Evolutionary conservation across 2,329 filamentous ascomycete genomes (phyloP).

Genomic region (Trichoderma oligosporum): DNA sequence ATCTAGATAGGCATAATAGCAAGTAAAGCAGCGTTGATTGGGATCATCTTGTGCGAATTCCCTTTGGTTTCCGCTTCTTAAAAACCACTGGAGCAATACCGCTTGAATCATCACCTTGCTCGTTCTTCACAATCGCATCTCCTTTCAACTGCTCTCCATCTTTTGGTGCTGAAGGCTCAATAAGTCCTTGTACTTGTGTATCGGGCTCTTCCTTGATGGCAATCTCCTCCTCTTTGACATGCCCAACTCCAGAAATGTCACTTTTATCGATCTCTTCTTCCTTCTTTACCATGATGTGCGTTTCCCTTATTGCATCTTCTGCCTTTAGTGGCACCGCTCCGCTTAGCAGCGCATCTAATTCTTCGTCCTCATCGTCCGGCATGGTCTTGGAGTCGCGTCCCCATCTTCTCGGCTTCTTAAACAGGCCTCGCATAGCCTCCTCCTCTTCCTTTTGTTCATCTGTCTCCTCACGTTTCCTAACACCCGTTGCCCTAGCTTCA

Average conservation of each 20-base stretch:
- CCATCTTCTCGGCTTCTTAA: slow-evolving; percentile 57
- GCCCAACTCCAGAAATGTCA: slow-evolving; percentile 20
- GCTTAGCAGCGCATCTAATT: slow-evolving; percentile 60
- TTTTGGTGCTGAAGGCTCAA: neutral
- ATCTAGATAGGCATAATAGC: no score
- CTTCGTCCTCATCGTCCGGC: slow-evolving; percentile 46
- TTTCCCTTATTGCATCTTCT: slow-evolving; percentile 24
- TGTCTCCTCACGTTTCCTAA: slow-evolving; percentile 59
- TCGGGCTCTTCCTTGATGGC: slow-evolving; percentile 41
- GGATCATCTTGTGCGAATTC: slow-evolving; percentile 55
- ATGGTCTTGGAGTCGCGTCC: slow-evolving; percentile 51
- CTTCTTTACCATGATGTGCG: slow-evolving; percentile 30
- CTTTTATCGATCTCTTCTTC: slow-evolving; percentile 26
- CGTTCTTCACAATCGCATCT: slow-evolving; percentile 38
- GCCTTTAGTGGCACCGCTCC: slow-evolving; percentile 28
- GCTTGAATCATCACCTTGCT: slow-evolving; percentile 29
- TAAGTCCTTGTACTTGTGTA: slow-evolving; percentile 22
- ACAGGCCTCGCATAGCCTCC: slow-evolving; percentile 54
- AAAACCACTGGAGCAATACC: slow-evolving; percentile 57
- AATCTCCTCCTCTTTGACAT: slow-evolving; percentile 29
- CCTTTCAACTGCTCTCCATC: slow-evolving; percentile 13
- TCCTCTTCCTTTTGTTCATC: slow-evolving; percentile 61
- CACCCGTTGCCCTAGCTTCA: slow-evolving; percentile 51
- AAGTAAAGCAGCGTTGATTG: neutral
- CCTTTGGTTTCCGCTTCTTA: slow-evolving; percentile 74